A percentile compares a stretch with the other conserved stretches of the same genome.
phyloP scores from a whole-genome alignment of 768 basidiomycete species.

The Rhodotorula paludigena region DNA sequence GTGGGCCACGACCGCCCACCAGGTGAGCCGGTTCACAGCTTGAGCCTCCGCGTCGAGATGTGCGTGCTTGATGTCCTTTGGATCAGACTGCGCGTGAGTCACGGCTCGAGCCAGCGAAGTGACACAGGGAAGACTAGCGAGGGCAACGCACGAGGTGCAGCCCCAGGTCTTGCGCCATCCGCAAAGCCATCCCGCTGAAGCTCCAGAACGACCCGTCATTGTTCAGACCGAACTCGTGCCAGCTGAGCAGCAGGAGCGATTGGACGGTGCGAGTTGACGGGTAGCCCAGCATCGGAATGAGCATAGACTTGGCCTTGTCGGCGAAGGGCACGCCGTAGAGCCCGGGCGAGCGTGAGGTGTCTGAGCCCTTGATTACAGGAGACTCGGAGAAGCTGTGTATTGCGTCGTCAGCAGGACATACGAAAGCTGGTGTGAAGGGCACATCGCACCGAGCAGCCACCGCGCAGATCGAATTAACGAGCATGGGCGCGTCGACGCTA shows the following conservation, averaged over 20 bases:
- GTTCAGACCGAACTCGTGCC: conserved; percentile 37
- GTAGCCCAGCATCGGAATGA: conserved; percentile 40
- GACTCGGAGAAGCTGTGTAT: conserved; percentile 39
- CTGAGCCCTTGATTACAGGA: conserved; percentile 31
- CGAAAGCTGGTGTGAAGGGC: neutral
- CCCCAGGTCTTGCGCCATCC: conserved; percentile 42
- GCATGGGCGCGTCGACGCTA: conserved; percentile 35
- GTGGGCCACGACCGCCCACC: conserved; percentile 40
- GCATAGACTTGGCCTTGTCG: conserved; percentile 39
- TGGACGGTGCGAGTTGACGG: conserved; percentile 37
- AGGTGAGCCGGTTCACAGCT: conserved; percentile 32
- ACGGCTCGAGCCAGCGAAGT: too few species aligned
- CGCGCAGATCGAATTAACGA: conserved; percentile 38
- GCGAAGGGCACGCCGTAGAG: conserved; percentile 40
- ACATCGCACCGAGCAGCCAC: conserved; percentile 41
- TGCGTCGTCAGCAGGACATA: neutral
- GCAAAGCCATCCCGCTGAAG: conserved; percentile 37
- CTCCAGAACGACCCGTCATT: conserved; percentile 42
- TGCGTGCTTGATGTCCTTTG: conserved; percentile 32
- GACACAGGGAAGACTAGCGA: neutral
- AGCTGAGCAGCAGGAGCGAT: conserved; percentile 35
- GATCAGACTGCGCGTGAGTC: too few species aligned
- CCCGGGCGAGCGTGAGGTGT: conserved; percentile 10
- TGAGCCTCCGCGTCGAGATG: conserved; percentile 32
- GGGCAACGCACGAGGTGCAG: conserved; percentile 39